Base-by-base conservation (phyloP, 1,284 basidiomycete species). In the Apiotrichum sp. region DNA sequence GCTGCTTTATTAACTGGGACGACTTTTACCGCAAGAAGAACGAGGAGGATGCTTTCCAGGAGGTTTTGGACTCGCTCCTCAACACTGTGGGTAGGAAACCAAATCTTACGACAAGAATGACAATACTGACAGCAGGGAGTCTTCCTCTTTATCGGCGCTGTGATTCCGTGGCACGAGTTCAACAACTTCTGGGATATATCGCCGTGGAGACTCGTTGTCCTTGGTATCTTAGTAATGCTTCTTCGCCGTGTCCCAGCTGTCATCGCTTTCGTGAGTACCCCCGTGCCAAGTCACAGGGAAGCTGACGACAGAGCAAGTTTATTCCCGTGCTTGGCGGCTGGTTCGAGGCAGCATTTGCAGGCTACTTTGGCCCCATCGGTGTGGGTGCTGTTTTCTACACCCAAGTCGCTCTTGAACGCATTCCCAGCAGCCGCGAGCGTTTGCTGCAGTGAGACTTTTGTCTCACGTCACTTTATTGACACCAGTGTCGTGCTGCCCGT, bases 81-180 rank as follows among this genome's bases (percentile, higher is more conserved):
- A 80, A 79, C 67, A 51, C 33, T 31, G 70, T 71, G 31, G 11
- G 36, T n/a, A 1, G 14, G 52, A 29, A 56, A 31, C 9, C 4
- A 10, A 33, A 8, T 39, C 13, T 13, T 2, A 16, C 47, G 16
- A n/a, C 40, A 43, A 29, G 29, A 29, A 29, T 29, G 44, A 29
- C 7, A 9, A 9, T 29, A 9, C 45, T 47, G n/a, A 35, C 34
- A n/a, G 6, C 13, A 47, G 45, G 76, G 65, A 1, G 65, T 75
- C 42, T 96, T 96, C 78, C 81, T 93, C 22, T 95, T 86, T 70
- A 85, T 95, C 54, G 92, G 92, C 59, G 89, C 92, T 36, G 90
- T 92, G 83, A 89, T 92, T 82, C 93, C 93, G 0, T 96, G 73
- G 73, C n/a, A 31, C 11, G 59, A 75, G 35, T 72, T 75, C 53